These are phyloP conservation scores for Aspergillus kassunensis DNA, from an alignment of 495 filamentous ascomycete species.

Conservation along the genomic window DNA sequence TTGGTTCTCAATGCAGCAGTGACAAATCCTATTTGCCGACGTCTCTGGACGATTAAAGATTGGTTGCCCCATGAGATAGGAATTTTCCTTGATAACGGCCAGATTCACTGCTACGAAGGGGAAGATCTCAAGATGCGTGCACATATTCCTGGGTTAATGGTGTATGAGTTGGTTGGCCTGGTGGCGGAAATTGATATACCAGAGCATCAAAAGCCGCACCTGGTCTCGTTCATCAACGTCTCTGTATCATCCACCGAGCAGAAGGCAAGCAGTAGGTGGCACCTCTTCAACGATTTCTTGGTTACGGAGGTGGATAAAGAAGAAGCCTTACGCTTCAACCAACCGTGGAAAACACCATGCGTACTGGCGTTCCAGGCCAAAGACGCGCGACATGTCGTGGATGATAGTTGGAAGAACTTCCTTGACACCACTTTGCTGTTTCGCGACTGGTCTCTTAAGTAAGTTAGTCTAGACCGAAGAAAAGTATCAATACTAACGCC, in stretches of 20 bases:
- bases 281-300: constrained; percentile 95
- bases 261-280: constrained; percentile 66
- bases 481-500: background rate
- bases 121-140: constrained; percentile 60
- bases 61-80: constrained; percentile 94
- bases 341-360: constrained; percentile 85
- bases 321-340: constrained; percentile 84
- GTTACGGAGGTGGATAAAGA: constrained; percentile 73
- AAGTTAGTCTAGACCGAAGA: constrained; percentile 19
- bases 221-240: constrained; percentile 88
- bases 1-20: constrained; percentile 80
- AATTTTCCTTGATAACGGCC: constrained; percentile 71
- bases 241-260: constrained; percentile 60
- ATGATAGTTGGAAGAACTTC: constrained; percentile 78
- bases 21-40: constrained; percentile 63
- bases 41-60: constrained; percentile 78
- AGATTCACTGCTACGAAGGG: constrained; percentile 87
- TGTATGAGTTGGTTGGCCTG: constrained; percentile 90
- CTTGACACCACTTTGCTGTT: constrained; percentile 83
- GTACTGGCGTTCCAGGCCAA: constrained; percentile 83
- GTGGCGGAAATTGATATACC: constrained; percentile 83
- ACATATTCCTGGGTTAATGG: constrained; percentile 58
- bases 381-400: constrained; percentile 65
- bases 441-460: constrained; percentile 64
- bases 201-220: constrained; percentile 79